phyloP scores from a whole-genome alignment of 2,329 filamentous ascomycete species.

The Endothia cerciana region DNA sequence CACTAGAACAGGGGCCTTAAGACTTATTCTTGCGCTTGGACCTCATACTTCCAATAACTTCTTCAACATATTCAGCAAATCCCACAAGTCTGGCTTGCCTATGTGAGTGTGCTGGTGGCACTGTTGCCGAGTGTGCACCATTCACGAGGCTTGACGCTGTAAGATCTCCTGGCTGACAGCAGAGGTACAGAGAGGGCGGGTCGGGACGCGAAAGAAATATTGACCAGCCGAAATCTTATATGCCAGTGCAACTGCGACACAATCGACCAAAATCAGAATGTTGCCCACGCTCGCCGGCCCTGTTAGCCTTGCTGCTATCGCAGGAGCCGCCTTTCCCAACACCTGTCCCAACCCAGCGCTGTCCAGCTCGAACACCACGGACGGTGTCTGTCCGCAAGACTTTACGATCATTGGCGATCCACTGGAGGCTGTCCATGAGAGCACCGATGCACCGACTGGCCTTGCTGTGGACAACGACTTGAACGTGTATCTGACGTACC shows the following conservation, averaged over 20 bases:
- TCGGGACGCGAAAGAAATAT: neutral
- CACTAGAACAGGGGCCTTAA: neutral
- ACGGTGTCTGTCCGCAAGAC: constrained; percentile 33
- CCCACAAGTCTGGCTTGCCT: neutral
- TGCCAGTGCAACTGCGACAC: neutral
- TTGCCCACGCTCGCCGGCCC: neutral
- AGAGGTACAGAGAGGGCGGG: neutral
- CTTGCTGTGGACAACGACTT: constrained; percentile 42
- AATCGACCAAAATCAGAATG: neutral
- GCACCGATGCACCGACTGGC: constrained; percentile 41
- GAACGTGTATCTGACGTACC: constrained; percentile 47
- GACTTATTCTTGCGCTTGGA: neutral
- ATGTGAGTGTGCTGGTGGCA: neutral
- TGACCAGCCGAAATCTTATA: neutral
- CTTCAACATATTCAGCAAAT: neutral
- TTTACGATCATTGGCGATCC: constrained; percentile 41
- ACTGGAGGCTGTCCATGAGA: constrained; percentile 44
- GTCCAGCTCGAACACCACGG: constrained; percentile 23
- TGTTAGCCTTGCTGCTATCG: neutral
- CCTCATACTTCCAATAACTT: neutral
- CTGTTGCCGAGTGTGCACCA: neutral
- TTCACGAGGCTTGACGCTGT: neutral
- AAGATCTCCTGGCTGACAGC: neutral
- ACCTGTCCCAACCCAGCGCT: constrained; percentile 16
- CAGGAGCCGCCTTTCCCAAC: constrained; percentile 5